Percentiles rank a stretch among this genome's conserved stretches.
Conservation (phyloP, 345 rosid species). For the Eucalyptus coolabah region DNA sequence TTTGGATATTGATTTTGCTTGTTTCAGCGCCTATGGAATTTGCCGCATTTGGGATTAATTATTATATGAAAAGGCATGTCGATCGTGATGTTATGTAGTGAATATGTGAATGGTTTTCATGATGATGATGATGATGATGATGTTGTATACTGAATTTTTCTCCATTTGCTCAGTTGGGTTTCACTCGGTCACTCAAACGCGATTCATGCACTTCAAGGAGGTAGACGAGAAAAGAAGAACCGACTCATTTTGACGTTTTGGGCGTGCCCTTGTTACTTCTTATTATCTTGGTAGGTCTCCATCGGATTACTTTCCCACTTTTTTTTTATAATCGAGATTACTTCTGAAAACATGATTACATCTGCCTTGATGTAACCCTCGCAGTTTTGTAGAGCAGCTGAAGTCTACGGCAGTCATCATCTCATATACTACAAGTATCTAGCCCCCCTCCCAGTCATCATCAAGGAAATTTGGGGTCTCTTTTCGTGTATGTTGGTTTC, state of each 20-base stretch:
- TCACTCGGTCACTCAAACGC: not conserved
- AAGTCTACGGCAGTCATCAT: not conserved
- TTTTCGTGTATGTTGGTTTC: not conserved
- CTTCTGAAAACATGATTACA: not conserved
- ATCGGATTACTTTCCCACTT: not conserved
- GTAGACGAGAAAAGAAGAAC: not conserved
- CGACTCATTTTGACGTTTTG: not conserved
- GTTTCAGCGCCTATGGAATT: not conserved
- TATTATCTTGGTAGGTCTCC: not conserved
- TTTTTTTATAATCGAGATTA: not conserved
- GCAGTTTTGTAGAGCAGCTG: not conserved
- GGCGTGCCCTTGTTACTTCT: not conserved
- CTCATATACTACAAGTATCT: not conserved
- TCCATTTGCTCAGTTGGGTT: not conserved
- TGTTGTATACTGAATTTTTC: not conserved
- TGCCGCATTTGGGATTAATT: not conserved
- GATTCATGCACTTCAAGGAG: not conserved
- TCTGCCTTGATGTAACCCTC: not conserved
- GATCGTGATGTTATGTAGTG: not conserved
- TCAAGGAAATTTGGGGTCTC: not conserved
- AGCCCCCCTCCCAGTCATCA: not conserved
- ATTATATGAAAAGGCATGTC: not conserved
- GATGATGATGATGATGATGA: not conserved
- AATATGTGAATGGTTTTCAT: not conserved
- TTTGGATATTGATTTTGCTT: not conserved